Evolutionary conservation across 257 asterid genomes (phyloP), one percentile per base, ranked within the genome.

Genomic region (Fraxinus cuspidata): DNA sequence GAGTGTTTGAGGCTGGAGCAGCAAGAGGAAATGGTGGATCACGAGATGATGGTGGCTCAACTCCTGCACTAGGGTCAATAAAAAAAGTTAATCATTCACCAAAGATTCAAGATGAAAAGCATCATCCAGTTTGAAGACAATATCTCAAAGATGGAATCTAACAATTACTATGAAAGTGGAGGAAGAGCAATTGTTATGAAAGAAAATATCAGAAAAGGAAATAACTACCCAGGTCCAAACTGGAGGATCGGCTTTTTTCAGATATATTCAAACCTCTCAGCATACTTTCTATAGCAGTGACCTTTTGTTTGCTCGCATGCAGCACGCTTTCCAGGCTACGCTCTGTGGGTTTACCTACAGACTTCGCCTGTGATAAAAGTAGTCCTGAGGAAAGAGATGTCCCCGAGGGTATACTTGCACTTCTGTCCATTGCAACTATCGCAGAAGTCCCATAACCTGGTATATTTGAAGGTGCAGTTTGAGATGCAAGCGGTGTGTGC

Each of bases 41-140:
- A 89, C 99, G 98, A 82, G 99, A 92, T 72, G 99, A 96, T 84
- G 99, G 99, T 28, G 95, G 88, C 88, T 96, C 99, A 87, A 92
- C 98, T 89, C 99, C 99, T 96, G 99, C 97, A 89, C 97, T 90
- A 93, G 96, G 92, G 86, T 88, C 83, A 92, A 89, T 63, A 84
- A 79, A 85, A 82, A 79, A 80, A 87, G 85, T 83, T 87, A 88
- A 90, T 83, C 82, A 73, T 85, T 85, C 90, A 85, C 74, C 74
- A 83, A 74, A 81, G 56, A 74, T 53, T 67, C 49, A 69, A 65
- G 78, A 74, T 51, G 47, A 34, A 74, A 29, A 78, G 67, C 35
- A 65, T 72, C 75, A 51, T 34, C 42, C 15, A 81, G 37, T 27
- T 73, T 38, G 44, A 16, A 25, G 75, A n/a, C 63, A 37, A 19